Evolutionary conservation across 495 filamentous ascomycete species (phyloP), one percentile per base, ranked within the genome.

Genomic region (Durotheca rogersii): DNA sequence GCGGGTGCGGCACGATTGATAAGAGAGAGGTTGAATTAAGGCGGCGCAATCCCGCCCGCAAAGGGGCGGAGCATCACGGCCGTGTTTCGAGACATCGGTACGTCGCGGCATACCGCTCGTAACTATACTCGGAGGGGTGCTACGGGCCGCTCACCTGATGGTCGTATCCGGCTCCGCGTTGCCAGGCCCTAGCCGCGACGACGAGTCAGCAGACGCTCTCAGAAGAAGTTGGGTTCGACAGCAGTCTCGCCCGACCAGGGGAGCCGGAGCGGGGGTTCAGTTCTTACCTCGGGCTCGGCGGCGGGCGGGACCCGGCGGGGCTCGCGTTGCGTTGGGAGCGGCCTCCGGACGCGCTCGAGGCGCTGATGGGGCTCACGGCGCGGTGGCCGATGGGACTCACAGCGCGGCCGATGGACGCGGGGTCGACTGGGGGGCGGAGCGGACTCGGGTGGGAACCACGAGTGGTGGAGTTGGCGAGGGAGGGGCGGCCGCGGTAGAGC

Each of bases 141-240:
- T n/a, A n/a, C n/a, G n/a, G n/a, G n/a, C n/a, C n/a, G n/a, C n/a
- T n/a, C 9, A 27, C 23, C 56, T 12, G 48, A 7, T 58, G 58
- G 3, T 79, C 77, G 53, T 80, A 80, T 25, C 77, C 77, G 6
- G 77, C 77, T 39, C 77, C 77, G 21, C 74, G 69, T 58, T 81
- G 76, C 77, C 77, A 81, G 9, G 69, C 68, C 56, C 75, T 78
- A 44, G 34, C 7, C 32, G 15, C 27, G 15, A n/a, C n/a, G 5
- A 19, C 59, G 42, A 20, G 49, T 56, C 5, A 44, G 60, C 23
- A 41, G 14, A 39, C 7, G 18, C 9, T 30, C 17, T 17, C 30
- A 37, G 6, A 19, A 45, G 19, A 14, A 41, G n/a, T 7, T 4
- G 7, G 35, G 5, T 39, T 7, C 40, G 30, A n/a, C n/a, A n/a